Evolutionary conservation across 257 asterid species (phyloP).

Genomic region (Fraxinus americana): DNA sequence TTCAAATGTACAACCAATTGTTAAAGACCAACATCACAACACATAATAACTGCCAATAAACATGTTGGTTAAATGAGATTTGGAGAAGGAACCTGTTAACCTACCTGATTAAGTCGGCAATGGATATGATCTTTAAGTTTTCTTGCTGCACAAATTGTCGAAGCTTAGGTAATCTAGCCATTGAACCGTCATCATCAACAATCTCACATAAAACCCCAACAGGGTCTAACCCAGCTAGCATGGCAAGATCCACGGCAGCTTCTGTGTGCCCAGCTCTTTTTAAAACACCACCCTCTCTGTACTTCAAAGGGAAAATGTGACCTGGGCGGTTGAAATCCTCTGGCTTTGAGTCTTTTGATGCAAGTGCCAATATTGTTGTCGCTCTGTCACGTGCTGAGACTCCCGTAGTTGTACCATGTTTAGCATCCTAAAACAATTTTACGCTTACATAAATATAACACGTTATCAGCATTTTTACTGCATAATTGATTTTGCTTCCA

Average conservation of each 20-base stretch:
- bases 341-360: slow-evolving; percentile 77
- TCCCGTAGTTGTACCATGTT: slow-evolving; percentile 89
- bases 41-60: background rate
- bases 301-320: slow-evolving; percentile 91
- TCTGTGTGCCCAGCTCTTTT: slow-evolving; percentile 99
- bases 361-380: slow-evolving; percentile 78
- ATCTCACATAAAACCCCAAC: slow-evolving; percentile 90
- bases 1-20: background rate
- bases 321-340: slow-evolving; percentile 98
- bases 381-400: slow-evolving; percentile 96
- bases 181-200: slow-evolving; percentile 98
- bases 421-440: slow-evolving; percentile 66
- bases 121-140: slow-evolving; percentile 74
- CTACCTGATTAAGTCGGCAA: slow-evolving; percentile 92
- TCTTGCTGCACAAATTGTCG: slow-evolving; percentile 62
- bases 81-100: slow-evolving; percentile 10
- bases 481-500: too few relatives aligned
- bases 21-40: background rate
- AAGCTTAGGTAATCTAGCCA: slow-evolving; percentile 95
- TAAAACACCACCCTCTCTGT: slow-evolving; percentile 91
- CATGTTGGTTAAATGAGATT: background rate
- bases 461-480: too few relatives aligned
- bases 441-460: too few relatives aligned
- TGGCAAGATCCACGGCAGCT: slow-evolving; percentile 91
- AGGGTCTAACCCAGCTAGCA: slow-evolving; percentile 83